Evolutionary conservation across 2,329 filamentous ascomycete species (phyloP).

Genomic region (Coleophoma crateriformis): DNA sequence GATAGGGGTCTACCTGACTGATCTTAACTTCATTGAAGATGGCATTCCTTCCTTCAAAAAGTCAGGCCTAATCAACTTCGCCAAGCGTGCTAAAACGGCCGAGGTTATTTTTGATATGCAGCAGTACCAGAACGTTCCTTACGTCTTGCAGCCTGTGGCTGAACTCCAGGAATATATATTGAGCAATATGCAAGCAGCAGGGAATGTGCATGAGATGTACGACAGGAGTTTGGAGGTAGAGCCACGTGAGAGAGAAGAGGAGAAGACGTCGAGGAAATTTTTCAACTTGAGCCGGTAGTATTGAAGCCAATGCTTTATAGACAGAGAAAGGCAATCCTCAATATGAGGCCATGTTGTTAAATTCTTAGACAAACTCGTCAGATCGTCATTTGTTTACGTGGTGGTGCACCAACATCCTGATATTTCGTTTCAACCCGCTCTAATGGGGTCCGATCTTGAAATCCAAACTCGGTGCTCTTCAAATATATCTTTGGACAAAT

Average conservation of each 20-base stretch:
- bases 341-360: no score
- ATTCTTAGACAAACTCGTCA: no score
- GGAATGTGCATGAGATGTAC: slow-evolving; percentile 99
- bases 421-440: no score
- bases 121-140: slow-evolving; percentile 98
- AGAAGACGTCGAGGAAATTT: slow-evolving; percentile 57
- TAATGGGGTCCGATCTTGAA: no score
- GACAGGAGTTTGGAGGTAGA: slow-evolving; percentile 92
- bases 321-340: no score
- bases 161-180: slow-evolving; percentile 97
- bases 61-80: slow-evolving; percentile 96
- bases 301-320: no score
- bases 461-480: no score
- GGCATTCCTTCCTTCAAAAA: slow-evolving; percentile 96
- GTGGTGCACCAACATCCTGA: no score
- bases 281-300: no score
- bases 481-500: no score
- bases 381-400: no score
- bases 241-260: slow-evolving; percentile 92
- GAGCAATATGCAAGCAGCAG: slow-evolving; percentile 90
- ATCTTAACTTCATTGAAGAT: slow-evolving; percentile 97
- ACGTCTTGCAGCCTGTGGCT: slow-evolving; percentile 79
- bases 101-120: slow-evolving; percentile 98
- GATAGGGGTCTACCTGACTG: slow-evolving; percentile 88
- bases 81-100: slow-evolving; percentile 94